phyloP scores from a whole-genome alignment of 805 yeast species.

The Starmera amethionina region DNA sequence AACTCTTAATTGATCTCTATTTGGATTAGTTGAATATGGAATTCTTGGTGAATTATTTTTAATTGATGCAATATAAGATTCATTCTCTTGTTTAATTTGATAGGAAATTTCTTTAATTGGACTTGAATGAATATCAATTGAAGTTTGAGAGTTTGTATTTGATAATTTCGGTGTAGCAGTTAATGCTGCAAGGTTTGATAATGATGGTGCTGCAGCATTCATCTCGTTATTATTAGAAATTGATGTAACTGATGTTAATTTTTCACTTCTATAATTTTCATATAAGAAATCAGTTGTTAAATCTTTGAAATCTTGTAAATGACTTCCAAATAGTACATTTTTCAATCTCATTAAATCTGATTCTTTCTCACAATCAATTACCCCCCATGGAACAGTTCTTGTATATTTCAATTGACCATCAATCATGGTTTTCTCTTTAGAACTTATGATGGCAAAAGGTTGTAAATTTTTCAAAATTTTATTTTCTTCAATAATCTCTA shows the following conservation, averaged over 20 bases:
- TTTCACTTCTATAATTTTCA: slow-evolving; percentile 73
- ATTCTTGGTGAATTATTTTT: slow-evolving; percentile 22
- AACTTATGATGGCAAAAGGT: slow-evolving; percentile 66
- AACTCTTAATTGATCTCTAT: slow-evolving; percentile 59
- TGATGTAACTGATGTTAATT: slow-evolving; percentile 48
- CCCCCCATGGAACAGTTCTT: slow-evolving; percentile 74
- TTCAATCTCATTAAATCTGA: slow-evolving; percentile 51
- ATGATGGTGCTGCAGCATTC: slow-evolving; percentile 38
- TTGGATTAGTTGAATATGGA: slow-evolving; percentile 24
- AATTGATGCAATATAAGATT: slow-evolving; percentile 25
- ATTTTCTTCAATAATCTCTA: slow-evolving; percentile 62
- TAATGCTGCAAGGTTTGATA: slow-evolving; percentile 52
- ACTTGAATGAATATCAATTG: slow-evolving; percentile 17
- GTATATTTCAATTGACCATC: slow-evolving; percentile 44
- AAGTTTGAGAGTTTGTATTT: not conserved
- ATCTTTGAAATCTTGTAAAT: slow-evolving; percentile 72
- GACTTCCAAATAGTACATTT: slow-evolving; percentile 73
- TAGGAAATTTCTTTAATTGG: slow-evolving; percentile 28
- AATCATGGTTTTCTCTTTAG: slow-evolving; percentile 46
- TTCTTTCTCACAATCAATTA: slow-evolving; percentile 37
- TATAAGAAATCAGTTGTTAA: slow-evolving; percentile 67
- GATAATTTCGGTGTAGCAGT: slow-evolving; percentile 6
- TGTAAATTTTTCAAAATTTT: slow-evolving; percentile 50
- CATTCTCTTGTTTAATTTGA: slow-evolving; percentile 27
- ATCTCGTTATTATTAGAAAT: slow-evolving; percentile 4